phyloP scores from a whole-genome alignment of 2,329 filamentous ascomycete species.

The Phialophora verrucosa region DNA sequence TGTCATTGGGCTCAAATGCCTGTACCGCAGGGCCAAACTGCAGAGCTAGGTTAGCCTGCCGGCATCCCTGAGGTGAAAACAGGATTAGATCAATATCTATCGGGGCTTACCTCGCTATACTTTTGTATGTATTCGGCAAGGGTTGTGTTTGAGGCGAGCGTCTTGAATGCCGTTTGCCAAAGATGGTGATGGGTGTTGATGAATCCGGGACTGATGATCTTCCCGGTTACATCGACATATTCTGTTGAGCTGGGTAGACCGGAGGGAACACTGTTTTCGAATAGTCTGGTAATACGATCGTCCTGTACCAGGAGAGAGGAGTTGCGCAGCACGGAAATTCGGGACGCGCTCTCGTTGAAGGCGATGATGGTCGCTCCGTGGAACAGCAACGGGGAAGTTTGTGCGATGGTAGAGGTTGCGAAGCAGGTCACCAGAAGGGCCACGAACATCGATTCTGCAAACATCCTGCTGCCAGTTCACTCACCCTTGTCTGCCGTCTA shows the following conservation, averaged over 20 bases:
- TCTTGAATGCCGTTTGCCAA: slow-evolving; percentile 59
- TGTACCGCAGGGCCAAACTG: background rate
- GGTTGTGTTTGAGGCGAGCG: slow-evolving; percentile 58
- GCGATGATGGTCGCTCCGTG: background rate
- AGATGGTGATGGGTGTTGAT: slow-evolving; percentile 47
- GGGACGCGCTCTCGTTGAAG: background rate
- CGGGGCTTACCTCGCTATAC: slow-evolving; percentile 42
- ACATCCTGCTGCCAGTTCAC: background rate
- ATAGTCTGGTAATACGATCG: background rate
- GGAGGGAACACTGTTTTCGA: no score
- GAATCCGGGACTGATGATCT: slow-evolving; percentile 41
- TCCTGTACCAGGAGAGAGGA: background rate
- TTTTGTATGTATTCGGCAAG: slow-evolving; percentile 56
- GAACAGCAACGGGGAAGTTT: background rate
- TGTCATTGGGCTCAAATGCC: slow-evolving; percentile 52
- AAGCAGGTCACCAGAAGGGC: background rate
- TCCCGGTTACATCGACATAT: slow-evolving; percentile 46
- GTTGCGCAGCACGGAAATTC: background rate
- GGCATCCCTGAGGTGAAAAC: background rate
- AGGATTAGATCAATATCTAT: background rate
- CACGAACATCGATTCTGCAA: background rate
- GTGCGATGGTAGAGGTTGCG: background rate
- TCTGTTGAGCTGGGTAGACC: background rate
- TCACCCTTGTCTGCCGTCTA: background rate
- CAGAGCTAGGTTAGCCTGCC: background rate